Evolutionary conservation across 2,329 filamentous ascomycete genomes (phyloP).

Genomic region (Xylaria digitata): DNA sequence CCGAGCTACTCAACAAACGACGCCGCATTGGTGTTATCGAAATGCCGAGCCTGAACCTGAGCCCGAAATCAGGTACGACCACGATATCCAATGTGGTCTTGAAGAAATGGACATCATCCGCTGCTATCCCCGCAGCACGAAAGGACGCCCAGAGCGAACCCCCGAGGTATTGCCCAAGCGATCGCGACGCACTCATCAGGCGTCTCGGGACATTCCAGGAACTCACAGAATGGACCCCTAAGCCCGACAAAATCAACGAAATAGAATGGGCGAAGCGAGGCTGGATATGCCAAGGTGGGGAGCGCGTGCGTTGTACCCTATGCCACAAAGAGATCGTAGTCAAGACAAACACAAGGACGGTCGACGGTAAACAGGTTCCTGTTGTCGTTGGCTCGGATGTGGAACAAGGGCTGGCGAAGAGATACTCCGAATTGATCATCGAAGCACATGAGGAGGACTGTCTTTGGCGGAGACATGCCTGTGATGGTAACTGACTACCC

Average conservation of each 20-base stretch:
- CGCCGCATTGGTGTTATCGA: constrained; percentile 61
- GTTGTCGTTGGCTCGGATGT: constrained; percentile 71
- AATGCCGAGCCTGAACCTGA: constrained; percentile 54
- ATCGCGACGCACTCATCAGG: constrained; percentile 82
- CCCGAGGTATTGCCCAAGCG: constrained; percentile 86
- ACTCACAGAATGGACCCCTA: constrained; percentile 92
- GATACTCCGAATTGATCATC: constrained; percentile 79
- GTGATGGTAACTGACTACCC: constrained; percentile 71
- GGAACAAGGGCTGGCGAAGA: constrained; percentile 76
- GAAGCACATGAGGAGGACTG: constrained; percentile 83
- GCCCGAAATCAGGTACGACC: constrained; percentile 45
- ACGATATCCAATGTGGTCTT: constrained; percentile 57
- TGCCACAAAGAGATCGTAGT: constrained; percentile 88
- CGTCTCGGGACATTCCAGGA: constrained; percentile 89
- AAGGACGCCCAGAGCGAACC: constrained; percentile 49
- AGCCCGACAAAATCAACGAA: constrained; percentile 86
- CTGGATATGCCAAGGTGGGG: constrained; percentile 86
- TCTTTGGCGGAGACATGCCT: constrained; percentile 87
- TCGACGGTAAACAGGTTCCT: constrained; percentile 65
- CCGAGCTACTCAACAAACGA: constrained; percentile 63
- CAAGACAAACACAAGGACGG: constrained; percentile 73
- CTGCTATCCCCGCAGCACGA: constrained; percentile 42
- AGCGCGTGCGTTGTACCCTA: constrained; percentile 85
- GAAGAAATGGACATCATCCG: constrained; percentile 54
- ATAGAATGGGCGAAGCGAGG: constrained; percentile 94